These are phyloP conservation scores for Marasmius sp. DNA, from an alignment of 1,284 basidiomycete genomes.

Conservation along the genomic window DNA sequence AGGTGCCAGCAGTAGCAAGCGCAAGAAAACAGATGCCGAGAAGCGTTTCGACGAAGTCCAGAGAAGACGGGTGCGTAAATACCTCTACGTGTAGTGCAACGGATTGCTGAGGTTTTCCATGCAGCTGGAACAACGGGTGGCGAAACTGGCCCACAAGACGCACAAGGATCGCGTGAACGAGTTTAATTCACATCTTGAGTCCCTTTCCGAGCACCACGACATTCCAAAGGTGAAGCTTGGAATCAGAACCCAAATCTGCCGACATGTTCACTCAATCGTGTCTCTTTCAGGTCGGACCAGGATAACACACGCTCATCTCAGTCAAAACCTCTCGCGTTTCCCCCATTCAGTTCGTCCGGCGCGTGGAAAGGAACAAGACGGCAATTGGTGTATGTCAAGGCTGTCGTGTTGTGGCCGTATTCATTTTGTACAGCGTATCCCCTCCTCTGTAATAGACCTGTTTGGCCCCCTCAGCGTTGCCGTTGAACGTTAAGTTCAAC, in stretches of 20 bases:
- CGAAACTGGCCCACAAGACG: constrained; percentile 80
- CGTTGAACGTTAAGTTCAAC: no score
- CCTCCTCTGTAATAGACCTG: no score
- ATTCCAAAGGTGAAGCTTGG: constrained; percentile 76
- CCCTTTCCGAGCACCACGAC: constrained; percentile 90
- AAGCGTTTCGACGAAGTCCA: constrained; percentile 86
- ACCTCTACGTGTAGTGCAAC: neutral
- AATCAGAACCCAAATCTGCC: constrained; percentile 20
- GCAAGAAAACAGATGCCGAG: constrained; percentile 87
- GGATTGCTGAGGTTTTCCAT: constrained; percentile 1
- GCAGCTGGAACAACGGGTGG: constrained; percentile 80
- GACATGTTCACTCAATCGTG: constrained; percentile 22
- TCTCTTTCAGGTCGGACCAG: constrained; percentile 66
- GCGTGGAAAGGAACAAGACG: no score
- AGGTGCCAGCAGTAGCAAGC: constrained; percentile 39
- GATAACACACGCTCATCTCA: constrained; percentile 45
- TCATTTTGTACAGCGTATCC: no score
- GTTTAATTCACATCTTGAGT: constrained; percentile 88
- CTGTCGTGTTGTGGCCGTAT: no score
- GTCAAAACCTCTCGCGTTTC: no score
- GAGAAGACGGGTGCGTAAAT: constrained; percentile 69
- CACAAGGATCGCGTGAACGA: constrained; percentile 96
- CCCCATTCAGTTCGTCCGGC: no score
- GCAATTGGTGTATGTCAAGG: no score
- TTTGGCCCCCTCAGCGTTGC: no score